A percentile compares a stretch with the other conserved stretches of the same genome.
These are phyloP conservation scores for Xylaria sp. DNA, from an alignment of 2,329 filamentous ascomycete genomes.

Conservation along the genomic window DNA sequence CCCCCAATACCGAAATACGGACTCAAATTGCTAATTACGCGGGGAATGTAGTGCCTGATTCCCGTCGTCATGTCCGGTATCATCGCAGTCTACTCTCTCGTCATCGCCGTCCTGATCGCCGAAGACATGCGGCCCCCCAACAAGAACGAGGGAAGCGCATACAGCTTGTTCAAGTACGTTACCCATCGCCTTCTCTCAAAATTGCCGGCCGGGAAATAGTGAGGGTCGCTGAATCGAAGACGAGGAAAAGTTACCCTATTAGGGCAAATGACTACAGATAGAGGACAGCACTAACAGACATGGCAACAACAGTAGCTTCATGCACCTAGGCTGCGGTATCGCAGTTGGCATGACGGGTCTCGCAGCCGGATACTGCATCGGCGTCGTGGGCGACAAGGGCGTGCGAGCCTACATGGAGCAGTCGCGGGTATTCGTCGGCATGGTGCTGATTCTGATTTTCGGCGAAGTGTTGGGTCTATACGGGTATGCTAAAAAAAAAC, in stretches of 20 bases:
- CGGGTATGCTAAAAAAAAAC: slow-evolving; percentile 68
- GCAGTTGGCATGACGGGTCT: slow-evolving; percentile 93
- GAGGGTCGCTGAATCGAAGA: too few relatives aligned
- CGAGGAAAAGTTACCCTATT: too few relatives aligned
- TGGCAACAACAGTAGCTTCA: slow-evolving; percentile 74
- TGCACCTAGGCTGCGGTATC: slow-evolving; percentile 91
- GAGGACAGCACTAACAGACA: slow-evolving; percentile 17
- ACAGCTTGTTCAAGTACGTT: slow-evolving; percentile 84
- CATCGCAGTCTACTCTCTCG: slow-evolving; percentile 96
- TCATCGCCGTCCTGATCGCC: slow-evolving; percentile 95
- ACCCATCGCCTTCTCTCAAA: too few relatives aligned
- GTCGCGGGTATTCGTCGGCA: slow-evolving; percentile 94
- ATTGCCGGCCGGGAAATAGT: too few relatives aligned
- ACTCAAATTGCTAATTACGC: not conserved
- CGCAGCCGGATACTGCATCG: slow-evolving; percentile 95
- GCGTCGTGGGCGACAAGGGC: slow-evolving; percentile 92
- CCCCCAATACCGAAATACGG: not conserved
- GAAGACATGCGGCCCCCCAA: slow-evolving; percentile 82
- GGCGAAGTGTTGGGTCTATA: slow-evolving; percentile 97
- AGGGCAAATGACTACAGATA: too few relatives aligned
- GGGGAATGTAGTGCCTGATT: slow-evolving; percentile 72
- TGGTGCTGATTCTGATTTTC: slow-evolving; percentile 99
- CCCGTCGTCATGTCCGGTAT: slow-evolving; percentile 99
- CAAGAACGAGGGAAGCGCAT: slow-evolving; percentile 62
- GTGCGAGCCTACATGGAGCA: slow-evolving; percentile 97